phyloP scores from a whole-genome alignment of 2,329 filamentous ascomycete species.

The Ophiostoma australiae region DNA sequence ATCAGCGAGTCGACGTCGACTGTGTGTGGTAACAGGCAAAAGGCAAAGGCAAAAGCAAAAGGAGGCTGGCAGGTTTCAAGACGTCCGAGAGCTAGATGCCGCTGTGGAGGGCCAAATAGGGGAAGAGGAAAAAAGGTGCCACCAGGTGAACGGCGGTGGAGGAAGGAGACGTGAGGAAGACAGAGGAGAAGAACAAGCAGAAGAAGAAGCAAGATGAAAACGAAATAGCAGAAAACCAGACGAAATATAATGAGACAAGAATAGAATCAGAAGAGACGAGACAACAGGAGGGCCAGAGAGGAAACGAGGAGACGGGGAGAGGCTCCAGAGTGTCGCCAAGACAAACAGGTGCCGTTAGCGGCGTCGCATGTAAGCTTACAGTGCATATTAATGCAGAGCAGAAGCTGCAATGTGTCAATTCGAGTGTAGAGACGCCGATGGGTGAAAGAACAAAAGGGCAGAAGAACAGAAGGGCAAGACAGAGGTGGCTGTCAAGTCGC shows the following conservation, averaged over 20 bases:
- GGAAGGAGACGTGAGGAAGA: not conserved
- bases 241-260: not conserved
- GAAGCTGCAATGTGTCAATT: constrained; percentile 12
- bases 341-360: constrained; percentile 10
- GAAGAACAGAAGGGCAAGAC: not conserved
- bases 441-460: not conserved
- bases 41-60: not conserved
- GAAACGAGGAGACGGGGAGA: constrained; percentile 7
- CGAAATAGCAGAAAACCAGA: not conserved
- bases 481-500: not conserved
- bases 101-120: constrained; percentile 16
- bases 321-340: not conserved
- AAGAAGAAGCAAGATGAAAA: constrained; percentile 1
- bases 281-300: not conserved
- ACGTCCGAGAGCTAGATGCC: constrained; percentile 13
- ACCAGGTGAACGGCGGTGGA: not conserved
- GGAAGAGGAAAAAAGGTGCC: constrained; percentile 16
- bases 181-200: not conserved
- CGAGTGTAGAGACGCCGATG: not conserved
- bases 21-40: not conserved
- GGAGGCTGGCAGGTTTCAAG: constrained; percentile 14
- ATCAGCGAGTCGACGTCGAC: not conserved
- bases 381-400: not conserved
- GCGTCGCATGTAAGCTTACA: constrained; percentile 13
- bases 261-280: not conserved